phyloP scores from a whole-genome alignment of 805 yeast genomes.

The Candida bentonensis region DNA sequence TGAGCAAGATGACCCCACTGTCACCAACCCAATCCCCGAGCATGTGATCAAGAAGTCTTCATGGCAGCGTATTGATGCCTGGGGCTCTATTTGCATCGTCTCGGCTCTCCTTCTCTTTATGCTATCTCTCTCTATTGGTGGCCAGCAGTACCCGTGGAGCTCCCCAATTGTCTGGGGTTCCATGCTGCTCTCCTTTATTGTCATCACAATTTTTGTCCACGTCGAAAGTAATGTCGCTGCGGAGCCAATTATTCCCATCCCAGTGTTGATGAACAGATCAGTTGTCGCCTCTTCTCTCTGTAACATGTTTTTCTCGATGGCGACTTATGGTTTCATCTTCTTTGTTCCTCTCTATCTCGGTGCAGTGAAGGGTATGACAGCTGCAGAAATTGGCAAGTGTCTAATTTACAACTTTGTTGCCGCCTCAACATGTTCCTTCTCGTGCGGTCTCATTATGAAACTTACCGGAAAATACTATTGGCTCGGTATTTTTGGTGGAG shows the following conservation, averaged over 20 bases:
- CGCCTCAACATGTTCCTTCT: constrained; percentile 51
- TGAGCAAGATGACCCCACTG: constrained; percentile 35
- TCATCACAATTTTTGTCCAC: constrained; percentile 30
- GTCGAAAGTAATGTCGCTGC: constrained; percentile 37
- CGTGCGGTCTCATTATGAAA: constrained; percentile 54
- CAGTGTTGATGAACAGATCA: constrained; percentile 43
- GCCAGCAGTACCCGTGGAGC: constrained; percentile 34
- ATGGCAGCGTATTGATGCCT: constrained; percentile 47
- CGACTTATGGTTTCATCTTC: constrained; percentile 45
- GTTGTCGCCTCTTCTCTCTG: constrained; percentile 51
- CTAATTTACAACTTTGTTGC: constrained; percentile 44
- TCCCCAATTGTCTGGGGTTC: constrained; percentile 26
- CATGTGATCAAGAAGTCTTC: constrained; percentile 28
- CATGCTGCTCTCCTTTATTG: constrained; percentile 21
- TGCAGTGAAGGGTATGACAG: constrained; percentile 48
- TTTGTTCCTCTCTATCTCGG: constrained; percentile 61
- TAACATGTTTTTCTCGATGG: constrained; percentile 61
- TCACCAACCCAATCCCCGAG: constrained; percentile 7
- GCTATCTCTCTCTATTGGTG: constrained; percentile 54
- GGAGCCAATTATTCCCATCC: constrained; percentile 58
- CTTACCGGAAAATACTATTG: constrained; percentile 49
- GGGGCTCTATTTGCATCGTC: constrained; percentile 52
- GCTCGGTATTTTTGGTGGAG: constrained; percentile 37
- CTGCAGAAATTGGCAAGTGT: constrained; percentile 64
- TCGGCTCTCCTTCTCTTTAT: constrained; percentile 42